A percentile compares a stretch with the other conserved stretches of the same genome.
Conservation (phyloP, 169 alveolate genomes). For the Perkinsus olseni region DNA sequence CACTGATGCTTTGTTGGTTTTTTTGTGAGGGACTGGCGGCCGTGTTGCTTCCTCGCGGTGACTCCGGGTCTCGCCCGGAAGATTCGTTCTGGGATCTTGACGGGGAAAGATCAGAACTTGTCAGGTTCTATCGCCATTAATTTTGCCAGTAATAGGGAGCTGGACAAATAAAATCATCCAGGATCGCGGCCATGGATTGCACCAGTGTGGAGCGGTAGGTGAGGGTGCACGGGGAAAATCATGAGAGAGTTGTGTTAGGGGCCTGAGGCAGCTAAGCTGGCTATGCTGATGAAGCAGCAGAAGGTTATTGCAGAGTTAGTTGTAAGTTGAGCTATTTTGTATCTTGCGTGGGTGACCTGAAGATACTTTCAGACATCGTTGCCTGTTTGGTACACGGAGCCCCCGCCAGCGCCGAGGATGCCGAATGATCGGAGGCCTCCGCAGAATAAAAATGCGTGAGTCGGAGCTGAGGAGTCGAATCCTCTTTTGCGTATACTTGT, state of each 20-base stretch:
- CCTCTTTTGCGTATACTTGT: not conserved
- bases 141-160: not conserved
- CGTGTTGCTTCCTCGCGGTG: too few relatives aligned
- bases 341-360: not conserved
- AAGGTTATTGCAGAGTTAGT: not conserved
- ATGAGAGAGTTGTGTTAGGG: not conserved
- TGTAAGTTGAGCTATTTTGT: not conserved
- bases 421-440: not conserved
- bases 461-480: too few relatives aligned
- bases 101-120: not conserved
- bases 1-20: too few relatives aligned
- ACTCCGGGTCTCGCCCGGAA: too few relatives aligned
- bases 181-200: not conserved
- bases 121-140: not conserved
- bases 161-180: not conserved
- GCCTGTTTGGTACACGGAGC: not conserved
- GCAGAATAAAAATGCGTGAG: not conserved
- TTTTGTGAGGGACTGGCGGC: too few relatives aligned
- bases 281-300: not conserved
- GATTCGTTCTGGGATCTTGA: too few relatives aligned
- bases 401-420: not conserved
- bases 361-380: not conserved
- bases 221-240: not conserved
- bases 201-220: not conserved
- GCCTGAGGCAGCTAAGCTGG: not conserved